Percentiles rank a stretch among this genome's conserved stretches.
Conservation (phyloP, 2,329 filamentous ascomycete species). For the Xylaria sp. region DNA sequence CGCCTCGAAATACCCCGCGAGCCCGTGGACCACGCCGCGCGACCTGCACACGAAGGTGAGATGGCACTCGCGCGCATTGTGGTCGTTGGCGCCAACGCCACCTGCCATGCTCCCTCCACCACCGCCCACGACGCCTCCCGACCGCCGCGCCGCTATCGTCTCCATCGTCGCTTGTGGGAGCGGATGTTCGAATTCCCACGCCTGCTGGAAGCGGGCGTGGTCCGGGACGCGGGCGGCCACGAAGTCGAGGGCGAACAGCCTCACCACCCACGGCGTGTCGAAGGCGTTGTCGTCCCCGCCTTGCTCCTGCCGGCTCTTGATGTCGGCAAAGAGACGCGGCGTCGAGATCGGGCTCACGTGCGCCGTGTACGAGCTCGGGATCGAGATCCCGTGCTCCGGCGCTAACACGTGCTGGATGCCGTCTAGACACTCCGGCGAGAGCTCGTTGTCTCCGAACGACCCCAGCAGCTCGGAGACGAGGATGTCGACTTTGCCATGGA, state of each 20-base stretch:
- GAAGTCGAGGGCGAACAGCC: constrained; percentile 89
- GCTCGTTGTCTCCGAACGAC: constrained; percentile 96
- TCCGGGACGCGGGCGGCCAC: constrained; percentile 73
- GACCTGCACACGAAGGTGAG: constrained; percentile 81
- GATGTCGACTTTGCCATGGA: constrained; percentile 82
- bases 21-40: constrained; percentile 86
- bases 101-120: constrained; percentile 79
- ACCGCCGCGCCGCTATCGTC: constrained; percentile 65
- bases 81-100: constrained; percentile 85
- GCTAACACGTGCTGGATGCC: constrained; percentile 92
- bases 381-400: constrained; percentile 85
- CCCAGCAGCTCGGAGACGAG: constrained; percentile 93
- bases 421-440: constrained; percentile 95
- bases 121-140: constrained; percentile 72
- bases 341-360: constrained; percentile 92
- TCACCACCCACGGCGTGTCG: constrained; percentile 94
- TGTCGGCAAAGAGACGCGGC: constrained; percentile 85
- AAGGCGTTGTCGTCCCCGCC: constrained; percentile 78
- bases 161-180: constrained; percentile 69
- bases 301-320: constrained; percentile 67
- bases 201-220: constrained; percentile 74
- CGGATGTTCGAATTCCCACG: constrained; percentile 85
- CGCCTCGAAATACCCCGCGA: constrained; percentile 96
- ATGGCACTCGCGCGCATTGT: constrained; percentile 85
- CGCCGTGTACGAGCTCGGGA: constrained; percentile 92